phyloP scores from a whole-genome alignment of 257 asterid species.

The Oldenlandia corymbosa region DNA sequence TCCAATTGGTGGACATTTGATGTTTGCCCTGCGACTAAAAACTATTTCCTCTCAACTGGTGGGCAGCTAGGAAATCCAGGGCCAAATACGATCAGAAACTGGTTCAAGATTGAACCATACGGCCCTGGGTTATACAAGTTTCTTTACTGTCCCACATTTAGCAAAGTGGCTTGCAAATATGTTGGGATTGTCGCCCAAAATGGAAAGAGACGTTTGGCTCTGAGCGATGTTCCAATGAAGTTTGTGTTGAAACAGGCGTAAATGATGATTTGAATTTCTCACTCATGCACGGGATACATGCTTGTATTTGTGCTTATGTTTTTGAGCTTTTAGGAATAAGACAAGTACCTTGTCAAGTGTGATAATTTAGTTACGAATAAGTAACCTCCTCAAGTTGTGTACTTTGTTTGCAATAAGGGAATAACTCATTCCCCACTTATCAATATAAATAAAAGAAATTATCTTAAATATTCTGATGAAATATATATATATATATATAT shows the following conservation, averaged over 20 bases:
- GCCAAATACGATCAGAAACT: background rate
- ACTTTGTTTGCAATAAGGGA: too few species aligned
- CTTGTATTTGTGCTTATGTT: too few species aligned
- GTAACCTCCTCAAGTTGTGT: too few species aligned
- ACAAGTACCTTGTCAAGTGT: too few species aligned
- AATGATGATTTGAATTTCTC: too few species aligned
- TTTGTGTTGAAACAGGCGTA: slow-evolving; percentile 3
- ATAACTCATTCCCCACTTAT: too few species aligned
- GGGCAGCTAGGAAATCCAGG: slow-evolving; percentile 11
- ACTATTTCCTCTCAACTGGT: background rate
- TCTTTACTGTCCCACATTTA: slow-evolving; percentile 10
- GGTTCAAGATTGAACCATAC: slow-evolving; percentile 12
- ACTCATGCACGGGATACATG: too few species aligned
- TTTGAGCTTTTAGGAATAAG: too few species aligned
- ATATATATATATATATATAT: too few species aligned
- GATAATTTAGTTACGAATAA: too few species aligned
- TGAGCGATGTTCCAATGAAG: slow-evolving; percentile 7
- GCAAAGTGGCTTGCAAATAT: slow-evolving; percentile 12
- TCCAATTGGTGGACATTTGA: slow-evolving; percentile 4
- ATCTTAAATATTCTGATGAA: too few species aligned
- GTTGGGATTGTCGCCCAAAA: slow-evolving; percentile 10
- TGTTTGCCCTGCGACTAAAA: background rate
- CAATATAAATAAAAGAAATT: too few species aligned
- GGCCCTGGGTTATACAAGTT: slow-evolving; percentile 5
- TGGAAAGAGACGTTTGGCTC: slow-evolving; percentile 11